Base-by-base conservation (phyloP, 2,329 filamentous ascomycete species). In the Alternaria ventricosa region DNA sequence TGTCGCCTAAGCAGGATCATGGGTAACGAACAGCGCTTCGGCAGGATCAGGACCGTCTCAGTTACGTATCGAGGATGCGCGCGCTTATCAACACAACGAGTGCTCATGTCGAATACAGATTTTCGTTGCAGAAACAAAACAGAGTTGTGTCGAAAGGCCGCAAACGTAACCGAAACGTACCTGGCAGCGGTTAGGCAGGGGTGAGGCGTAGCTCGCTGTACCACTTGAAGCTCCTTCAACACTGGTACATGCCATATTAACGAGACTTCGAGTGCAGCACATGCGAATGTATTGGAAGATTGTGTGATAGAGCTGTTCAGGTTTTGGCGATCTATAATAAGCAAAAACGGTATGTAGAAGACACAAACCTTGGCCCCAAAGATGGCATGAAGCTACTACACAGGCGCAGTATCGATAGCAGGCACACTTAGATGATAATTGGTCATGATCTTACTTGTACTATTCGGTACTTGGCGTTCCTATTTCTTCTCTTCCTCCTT, bases 401-500 rank as follows among this genome's bases (percentile, higher is more conserved):
- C 22, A 11, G 45, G 13, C 12, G 18, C 13, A 25, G 45, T 12
- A 53, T 41, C 6, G 20, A 22, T 53, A 23, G 13, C 12, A 20
- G 20, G 12, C 20, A 36, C 20, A 7, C 36, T 41, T 3, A 8
- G 18, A 23, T 53, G 30, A n/a, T 0, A 13, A 36, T 12, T 41
- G 28, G 49, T 41, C 49, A 25, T 53, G 5, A 13, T 3, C 20
- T 12, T 12, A n/a, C 13, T 13, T 41, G 9, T 53, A 2, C 49
- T 41, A 15, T 22, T 41, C 28, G 11, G 22, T 22, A 36, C 6
- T 36, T 15, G 13, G 22, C 1, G 18, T 1, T 30, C 4, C 30
- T 60, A 63, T 22, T 65, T 60, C 36, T 71, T 71, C 45, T 75
- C 68, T 55, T 73, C 75, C 33, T 76, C 71, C 51, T 79, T 81